Percentiles rank a stretch among this genome's conserved stretches.
Evolutionary conservation across 495 filamentous ascomycete species (phyloP).

Genomic region (Aspergillus funiculosus): DNA sequence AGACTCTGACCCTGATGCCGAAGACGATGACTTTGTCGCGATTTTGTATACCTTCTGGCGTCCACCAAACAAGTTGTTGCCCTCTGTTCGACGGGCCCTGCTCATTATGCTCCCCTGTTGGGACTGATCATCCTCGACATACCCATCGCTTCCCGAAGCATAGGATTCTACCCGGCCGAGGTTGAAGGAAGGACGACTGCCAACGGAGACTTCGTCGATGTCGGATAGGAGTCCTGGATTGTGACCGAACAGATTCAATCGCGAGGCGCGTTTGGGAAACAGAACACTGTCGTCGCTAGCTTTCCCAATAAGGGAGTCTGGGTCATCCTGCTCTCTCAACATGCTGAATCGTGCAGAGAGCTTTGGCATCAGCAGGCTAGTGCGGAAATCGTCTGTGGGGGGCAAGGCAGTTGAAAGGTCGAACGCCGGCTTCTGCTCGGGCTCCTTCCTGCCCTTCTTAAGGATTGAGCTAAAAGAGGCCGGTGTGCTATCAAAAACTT

Average conservation of each 20-base stretch:
- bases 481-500: constrained; percentile 31
- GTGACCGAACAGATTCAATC: constrained; percentile 52
- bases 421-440: constrained; percentile 59
- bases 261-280: constrained; percentile 71
- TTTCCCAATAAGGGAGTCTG: constrained; percentile 78
- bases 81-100: constrained; percentile 76
- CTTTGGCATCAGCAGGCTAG: constrained; percentile 91
- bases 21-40: constrained; percentile 46
- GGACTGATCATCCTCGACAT: constrained; percentile 64
- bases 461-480: constrained; percentile 13
- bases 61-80: constrained; percentile 92
- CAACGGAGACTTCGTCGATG: constrained; percentile 81
- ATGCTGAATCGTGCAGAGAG: constrained; percentile 95
- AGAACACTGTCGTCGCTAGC: constrained; percentile 91
- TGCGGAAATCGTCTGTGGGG: constrained; percentile 86
- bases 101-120: constrained; percentile 70
- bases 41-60: constrained; percentile 96
- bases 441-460: constrained; percentile 36
- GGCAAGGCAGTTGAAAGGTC: constrained; percentile 73
- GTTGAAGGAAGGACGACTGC: constrained; percentile 55
- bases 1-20: constrained; percentile 17
- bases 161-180: constrained; percentile 46
- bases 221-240: constrained; percentile 58
- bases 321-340: constrained; percentile 89
- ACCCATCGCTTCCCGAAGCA: constrained; percentile 48